phyloP scores from a whole-genome alignment of 495 filamentous ascomycete species.

The Aspergillus sclerotiicarbonarius region DNA sequence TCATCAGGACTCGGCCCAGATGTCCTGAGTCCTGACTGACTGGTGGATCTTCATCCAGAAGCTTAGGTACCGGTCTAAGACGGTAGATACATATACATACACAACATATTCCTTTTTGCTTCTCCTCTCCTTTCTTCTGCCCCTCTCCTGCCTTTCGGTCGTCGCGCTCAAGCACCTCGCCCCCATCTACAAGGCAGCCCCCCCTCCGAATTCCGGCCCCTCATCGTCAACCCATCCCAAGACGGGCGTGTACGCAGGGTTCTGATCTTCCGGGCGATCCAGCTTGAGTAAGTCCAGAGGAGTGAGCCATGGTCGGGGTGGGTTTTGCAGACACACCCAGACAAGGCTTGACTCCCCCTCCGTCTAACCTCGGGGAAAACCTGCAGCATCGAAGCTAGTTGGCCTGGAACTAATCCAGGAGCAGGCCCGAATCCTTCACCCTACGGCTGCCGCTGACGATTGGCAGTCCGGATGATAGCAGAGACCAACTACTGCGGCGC shows the following conservation, averaged over 20 bases:
- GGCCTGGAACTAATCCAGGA: neutral
- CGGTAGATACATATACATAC: conserved; percentile 4
- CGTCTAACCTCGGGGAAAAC: conserved; percentile 17
- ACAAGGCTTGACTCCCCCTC: conserved; percentile 7
- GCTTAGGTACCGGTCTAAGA: neutral
- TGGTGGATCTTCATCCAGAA: neutral
- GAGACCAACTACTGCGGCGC: no score
- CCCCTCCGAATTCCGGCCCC: neutral
- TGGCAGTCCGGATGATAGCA: neutral
- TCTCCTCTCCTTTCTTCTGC: neutral
- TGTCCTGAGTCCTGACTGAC: neutral
- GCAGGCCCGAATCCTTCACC: neutral
- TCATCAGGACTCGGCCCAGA: neutral
- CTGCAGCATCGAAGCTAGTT: conserved; percentile 1
- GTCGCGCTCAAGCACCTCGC: neutral
- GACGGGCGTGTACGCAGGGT: neutral
- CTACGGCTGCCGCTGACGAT: neutral
- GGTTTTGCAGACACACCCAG: neutral
- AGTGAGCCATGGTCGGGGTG: neutral
- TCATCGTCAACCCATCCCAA: neutral
- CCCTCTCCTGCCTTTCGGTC: neutral
- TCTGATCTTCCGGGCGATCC: neutral
- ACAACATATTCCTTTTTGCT: neutral
- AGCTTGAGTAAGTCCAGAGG: neutral
- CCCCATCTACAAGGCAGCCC: neutral